Evolutionary conservation across 2,329 filamentous ascomycete species (phyloP), one percentile per base, ranked within the genome.

Genomic region (Phoma sp.): DNA sequence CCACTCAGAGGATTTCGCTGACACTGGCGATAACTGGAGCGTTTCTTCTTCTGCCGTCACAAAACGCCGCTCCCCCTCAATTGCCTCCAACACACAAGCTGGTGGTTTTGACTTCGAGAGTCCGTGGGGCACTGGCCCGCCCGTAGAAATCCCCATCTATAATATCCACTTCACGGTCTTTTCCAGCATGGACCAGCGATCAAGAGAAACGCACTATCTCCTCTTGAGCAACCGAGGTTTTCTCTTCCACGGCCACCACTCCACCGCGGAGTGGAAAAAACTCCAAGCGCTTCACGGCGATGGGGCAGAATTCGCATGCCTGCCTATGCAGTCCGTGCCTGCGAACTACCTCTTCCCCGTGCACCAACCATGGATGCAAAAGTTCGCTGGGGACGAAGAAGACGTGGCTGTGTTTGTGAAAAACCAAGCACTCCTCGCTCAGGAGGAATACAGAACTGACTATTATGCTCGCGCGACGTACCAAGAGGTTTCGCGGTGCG

Each of bases 111-210:
- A 27, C 35, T 24, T 8, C 8, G 15, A 33, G 4, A 27, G 13
- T 10, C 2, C 36, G 13, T 48, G 45, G 45, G 45, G 37, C 15
- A 40, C 8, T 13, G 37, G 45, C 5, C 15, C 36, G 5, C 17
- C 21, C 13, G 45, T 40, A 6, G 12, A 13, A 13, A 48, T 48
- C 37, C 36, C 27, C 19, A 8, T 13, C 13, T 33, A 33, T 3
- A 38, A 49, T 38, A 49, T 37, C n/a, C 37, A 36, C 36, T 49
- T 41, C 38, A 41, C 29, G 3, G 31, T 49, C 21, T 8, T 49
- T 2, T 31, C 33, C 38, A 49, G 46, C 38, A 27, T 35, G 46
- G 22, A 33, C 22, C 46, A 41, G 6, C 13, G 12, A n/a, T 17
- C 9, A 22, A 38, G 29, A 10, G 2, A 43, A 7, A 41, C 46